These are phyloP conservation scores for Marchantia paleacea DNA, from an alignment of 225 moss, liverwort and hornwort species.

Conservation along the genomic window DNA sequence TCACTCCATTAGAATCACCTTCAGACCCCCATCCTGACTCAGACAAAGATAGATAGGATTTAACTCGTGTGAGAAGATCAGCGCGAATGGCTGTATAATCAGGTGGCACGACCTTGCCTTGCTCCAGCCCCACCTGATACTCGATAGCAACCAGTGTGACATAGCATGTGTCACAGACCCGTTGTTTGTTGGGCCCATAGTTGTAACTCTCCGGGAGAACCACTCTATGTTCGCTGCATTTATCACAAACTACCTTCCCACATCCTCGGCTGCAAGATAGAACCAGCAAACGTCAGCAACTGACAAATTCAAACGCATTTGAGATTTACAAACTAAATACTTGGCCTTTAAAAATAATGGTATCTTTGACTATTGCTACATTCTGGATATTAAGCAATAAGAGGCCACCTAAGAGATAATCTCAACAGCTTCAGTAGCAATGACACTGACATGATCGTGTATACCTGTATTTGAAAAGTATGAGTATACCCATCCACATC, in stretches of 20 bases:
- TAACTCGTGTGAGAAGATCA: conserved; percentile 31
- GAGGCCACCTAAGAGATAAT: no score
- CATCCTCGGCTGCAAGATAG: conserved; percentile 47
- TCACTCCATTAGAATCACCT: conserved; percentile 36
- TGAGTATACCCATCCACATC: no score
- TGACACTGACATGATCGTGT: no score
- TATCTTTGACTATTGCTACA: background rate
- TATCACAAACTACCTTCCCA: conserved; percentile 47
- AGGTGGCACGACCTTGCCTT: conserved; percentile 37
- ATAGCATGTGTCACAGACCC: conserved; percentile 46
- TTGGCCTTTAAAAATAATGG: no score
- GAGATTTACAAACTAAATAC: background rate
- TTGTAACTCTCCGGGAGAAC: conserved; percentile 38
- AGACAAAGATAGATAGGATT: conserved; percentile 22
- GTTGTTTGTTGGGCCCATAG: conserved; percentile 44
- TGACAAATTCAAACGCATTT: background rate
- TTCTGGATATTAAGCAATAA: background rate
- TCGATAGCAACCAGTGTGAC: conserved; percentile 41
- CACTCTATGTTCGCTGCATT: conserved; percentile 48
- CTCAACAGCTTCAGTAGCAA: no score
- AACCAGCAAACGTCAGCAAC: background rate
- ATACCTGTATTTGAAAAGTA: no score
- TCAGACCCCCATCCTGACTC: conserved; percentile 34
- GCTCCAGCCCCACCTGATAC: conserved; percentile 45
- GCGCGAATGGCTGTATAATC: conserved; percentile 39